Percentiles rank a stretch among this genome's conserved stretches.
Conservation (phyloP, 2,329 filamentous ascomycete species). For the Ophiostoma sp. region DNA sequence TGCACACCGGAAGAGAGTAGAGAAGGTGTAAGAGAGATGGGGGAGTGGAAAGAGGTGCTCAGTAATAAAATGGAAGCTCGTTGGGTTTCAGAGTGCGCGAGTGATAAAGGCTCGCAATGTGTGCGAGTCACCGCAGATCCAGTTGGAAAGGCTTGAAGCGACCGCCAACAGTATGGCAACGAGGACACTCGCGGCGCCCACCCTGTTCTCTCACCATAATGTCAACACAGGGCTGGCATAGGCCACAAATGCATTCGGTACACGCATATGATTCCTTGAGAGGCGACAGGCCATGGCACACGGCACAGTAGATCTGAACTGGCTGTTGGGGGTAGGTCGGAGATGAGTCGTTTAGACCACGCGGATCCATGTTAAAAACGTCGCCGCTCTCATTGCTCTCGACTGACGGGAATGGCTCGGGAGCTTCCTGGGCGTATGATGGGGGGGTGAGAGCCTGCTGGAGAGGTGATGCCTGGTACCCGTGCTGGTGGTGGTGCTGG, state of each 20-base stretch:
- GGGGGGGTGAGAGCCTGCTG: conserved; percentile 88
- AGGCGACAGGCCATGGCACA: conserved; percentile 70
- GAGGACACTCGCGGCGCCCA: conserved; percentile 69
- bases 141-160: conserved; percentile 81
- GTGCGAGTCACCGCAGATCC: conserved; percentile 58
- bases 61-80: background rate
- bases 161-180: conserved; percentile 71
- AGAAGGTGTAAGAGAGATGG: background rate
- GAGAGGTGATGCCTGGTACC: conserved; percentile 83
- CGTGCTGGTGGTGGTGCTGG: conserved; percentile 33
- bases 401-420: conserved; percentile 83
- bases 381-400: conserved; percentile 70
- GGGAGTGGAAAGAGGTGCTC: background rate
- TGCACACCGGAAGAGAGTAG: background rate
- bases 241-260: conserved; percentile 90
- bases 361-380: conserved; percentile 63
- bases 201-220: conserved; percentile 71
- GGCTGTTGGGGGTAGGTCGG: conserved; percentile 65
- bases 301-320: conserved; percentile 88
- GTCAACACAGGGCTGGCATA: conserved; percentile 84
- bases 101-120: conserved; percentile 6
- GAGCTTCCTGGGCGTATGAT: conserved; percentile 57
- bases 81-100: background rate
- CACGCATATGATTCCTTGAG: conserved; percentile 86
- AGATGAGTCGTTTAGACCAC: conserved; percentile 64